Evolutionary conservation across 257 asterid species (phyloP), one percentile per base, ranked within the genome.

Genomic region (Verbascum thapsus): DNA sequence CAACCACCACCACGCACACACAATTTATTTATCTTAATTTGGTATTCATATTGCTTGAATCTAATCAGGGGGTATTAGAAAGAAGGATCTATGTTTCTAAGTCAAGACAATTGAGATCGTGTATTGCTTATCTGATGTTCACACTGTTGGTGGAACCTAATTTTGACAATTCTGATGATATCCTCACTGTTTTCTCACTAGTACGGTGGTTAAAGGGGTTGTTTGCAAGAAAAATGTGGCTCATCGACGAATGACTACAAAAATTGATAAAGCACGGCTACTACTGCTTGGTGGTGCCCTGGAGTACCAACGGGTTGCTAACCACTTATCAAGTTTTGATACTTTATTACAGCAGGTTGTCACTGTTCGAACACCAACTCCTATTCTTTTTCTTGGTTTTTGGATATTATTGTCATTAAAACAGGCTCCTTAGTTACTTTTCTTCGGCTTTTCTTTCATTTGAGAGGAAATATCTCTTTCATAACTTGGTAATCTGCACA

Each of bases 141-240:
- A 45, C 11, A 26, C 51, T 42, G n/a, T 19, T 19, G 45, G 45
- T 56, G 51, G 40, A 48, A n/a, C 71, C 64, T 67, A 35, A 42
- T 26, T 53, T 72, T 42, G 34, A 62, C 41, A 41, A 17, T 52
- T 56, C 72, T 71, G 69, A 71, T 62, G 75, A 52, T 32, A 70
- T 61, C 60, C 53, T 44, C 11, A 15, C 70, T 64, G 68, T 69
- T 51, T 69, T 71, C 67, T 70, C 43, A 45, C 51, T 67, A 86
- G 95, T 70, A 69, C 9, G 81, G 89, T 87, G 64, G 75, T 82
- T 42, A 87, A 76, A 75, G 95, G 95, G 70, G 82, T 87, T 9
- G 95, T 84, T 50, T 87, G 95, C 77, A 84, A 87, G 80, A 87
- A 87, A 78, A 87, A 87, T 62, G 91, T 87, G 74, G 91, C 95